Conservation (phyloP, 352 stramenopile genomes). For the Phytophthora chlamydospora region DNA sequence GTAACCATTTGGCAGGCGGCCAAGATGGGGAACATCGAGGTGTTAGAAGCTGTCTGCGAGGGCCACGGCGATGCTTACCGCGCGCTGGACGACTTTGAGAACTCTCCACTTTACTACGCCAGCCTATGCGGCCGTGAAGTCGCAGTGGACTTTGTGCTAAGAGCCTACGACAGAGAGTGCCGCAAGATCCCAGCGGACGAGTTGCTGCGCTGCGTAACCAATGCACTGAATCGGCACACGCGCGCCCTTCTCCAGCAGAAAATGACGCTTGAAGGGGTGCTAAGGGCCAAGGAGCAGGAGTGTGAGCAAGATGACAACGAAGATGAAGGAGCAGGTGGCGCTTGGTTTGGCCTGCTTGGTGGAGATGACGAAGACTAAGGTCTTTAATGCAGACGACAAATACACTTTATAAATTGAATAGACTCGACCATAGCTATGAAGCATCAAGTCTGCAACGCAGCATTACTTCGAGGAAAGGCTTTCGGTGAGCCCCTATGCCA, state of each 20-base stretch:
- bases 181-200: slow-evolving; percentile 29
- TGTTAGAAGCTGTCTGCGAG: slow-evolving; percentile 31
- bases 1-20: slow-evolving; percentile 48
- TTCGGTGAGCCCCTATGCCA: too few relatives aligned
- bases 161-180: slow-evolving; percentile 20
- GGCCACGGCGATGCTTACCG: slow-evolving; percentile 25
- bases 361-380: slow-evolving; percentile 22
- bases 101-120: slow-evolving; percentile 46
- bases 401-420: neutral
- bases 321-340: slow-evolving; percentile 8
- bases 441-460: neutral
- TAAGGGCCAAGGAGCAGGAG: slow-evolving; percentile 18
- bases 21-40: slow-evolving; percentile 30
- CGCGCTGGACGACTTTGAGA: slow-evolving; percentile 38
- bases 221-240: slow-evolving; percentile 32
- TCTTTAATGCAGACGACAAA: neutral
- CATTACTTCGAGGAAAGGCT: too few relatives aligned
- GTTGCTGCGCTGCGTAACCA: slow-evolving; percentile 43
- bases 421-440: neutral
- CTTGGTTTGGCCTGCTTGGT: slow-evolving; percentile 30
- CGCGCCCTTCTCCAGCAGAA: slow-evolving; percentile 39
- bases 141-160: slow-evolving; percentile 35
- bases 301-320: neutral
- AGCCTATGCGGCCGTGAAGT: slow-evolving; percentile 38
- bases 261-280: slow-evolving; percentile 33